These are phyloP conservation scores for Lomentospora prolificans DNA, from an alignment of 2,329 filamentous ascomycete genomes.

Conservation along the genomic window DNA sequence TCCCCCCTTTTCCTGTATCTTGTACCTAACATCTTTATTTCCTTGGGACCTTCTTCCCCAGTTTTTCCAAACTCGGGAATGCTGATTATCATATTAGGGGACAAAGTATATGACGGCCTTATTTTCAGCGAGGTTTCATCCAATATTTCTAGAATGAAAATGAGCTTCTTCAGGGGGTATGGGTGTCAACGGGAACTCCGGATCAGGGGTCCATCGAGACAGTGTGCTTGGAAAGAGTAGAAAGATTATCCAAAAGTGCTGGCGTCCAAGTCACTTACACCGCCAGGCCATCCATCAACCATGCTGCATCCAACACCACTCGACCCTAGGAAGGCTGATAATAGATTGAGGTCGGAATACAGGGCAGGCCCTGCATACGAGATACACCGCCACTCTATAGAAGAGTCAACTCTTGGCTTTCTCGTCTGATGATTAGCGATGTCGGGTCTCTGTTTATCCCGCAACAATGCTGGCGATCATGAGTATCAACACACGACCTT, in stretches of 20 bases:
- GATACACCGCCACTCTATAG: not conserved
- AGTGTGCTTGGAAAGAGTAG: no score
- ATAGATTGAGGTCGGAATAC: not conserved
- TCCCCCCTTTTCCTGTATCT: no score
- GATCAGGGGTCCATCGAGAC: not conserved
- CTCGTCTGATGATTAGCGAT: no score
- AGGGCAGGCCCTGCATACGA: no score
- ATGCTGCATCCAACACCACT: no score
- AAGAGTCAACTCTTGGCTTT: no score
- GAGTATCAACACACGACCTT: no score
- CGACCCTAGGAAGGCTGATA: not conserved
- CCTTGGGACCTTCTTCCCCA: not conserved
- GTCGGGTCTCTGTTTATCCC: no score
- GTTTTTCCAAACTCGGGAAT: not conserved
- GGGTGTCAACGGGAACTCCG: not conserved
- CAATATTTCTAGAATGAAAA: not conserved
- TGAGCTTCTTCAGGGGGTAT: not conserved
- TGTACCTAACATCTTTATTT: not conserved
- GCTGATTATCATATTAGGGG: not conserved
- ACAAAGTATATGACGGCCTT: not conserved
- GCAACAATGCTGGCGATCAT: no score
- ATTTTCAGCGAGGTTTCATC: not conserved
- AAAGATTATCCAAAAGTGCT: not conserved
- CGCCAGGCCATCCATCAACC: not conserved
- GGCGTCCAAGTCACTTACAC: not conserved